Conservation (phyloP, 768 basidiomycete genomes). For the Leccinum uliginosum region DNA sequence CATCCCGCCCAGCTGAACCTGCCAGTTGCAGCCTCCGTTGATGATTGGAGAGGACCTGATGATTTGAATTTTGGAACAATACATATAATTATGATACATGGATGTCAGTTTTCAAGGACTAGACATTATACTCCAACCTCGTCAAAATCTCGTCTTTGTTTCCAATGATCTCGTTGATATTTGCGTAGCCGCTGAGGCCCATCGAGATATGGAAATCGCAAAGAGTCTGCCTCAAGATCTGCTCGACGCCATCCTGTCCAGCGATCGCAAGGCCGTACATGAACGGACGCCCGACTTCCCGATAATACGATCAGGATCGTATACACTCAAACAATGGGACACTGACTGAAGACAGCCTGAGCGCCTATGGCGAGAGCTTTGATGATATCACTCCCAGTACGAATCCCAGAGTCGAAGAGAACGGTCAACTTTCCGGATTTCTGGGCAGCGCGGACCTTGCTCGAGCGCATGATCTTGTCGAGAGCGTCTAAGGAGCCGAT, state of each 20-base stretch:
- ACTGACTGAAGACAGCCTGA: slow-evolving; percentile 70
- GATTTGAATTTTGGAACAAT: neutral
- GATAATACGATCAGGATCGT: neutral
- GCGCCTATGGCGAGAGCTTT: slow-evolving; percentile 86
- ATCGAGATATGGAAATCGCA: slow-evolving; percentile 66
- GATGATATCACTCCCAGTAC: slow-evolving; percentile 78
- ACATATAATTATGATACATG: neutral
- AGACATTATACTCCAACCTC: slow-evolving; percentile 19
- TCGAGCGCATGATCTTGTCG: slow-evolving; percentile 62
- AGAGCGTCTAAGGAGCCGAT: slow-evolving; percentile 73
- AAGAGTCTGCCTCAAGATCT: slow-evolving; percentile 62
- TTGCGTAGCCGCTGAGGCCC: slow-evolving; percentile 56
- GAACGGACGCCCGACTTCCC: slow-evolving; percentile 66
- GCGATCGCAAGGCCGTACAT: slow-evolving; percentile 68
- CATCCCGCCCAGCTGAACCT: too few relatives aligned
- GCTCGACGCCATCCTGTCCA: slow-evolving; percentile 72
- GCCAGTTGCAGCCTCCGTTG: too few relatives aligned
- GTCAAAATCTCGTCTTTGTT: slow-evolving; percentile 35
- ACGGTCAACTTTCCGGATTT: slow-evolving; percentile 59
- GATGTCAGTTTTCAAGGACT: neutral
- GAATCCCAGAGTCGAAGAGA: slow-evolving; percentile 68
- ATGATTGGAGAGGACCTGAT: too few relatives aligned
- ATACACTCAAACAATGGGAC: neutral
- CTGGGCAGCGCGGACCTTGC: slow-evolving; percentile 55
- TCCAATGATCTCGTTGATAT: slow-evolving; percentile 57